Evolutionary conservation across 140 eudicot species (phyloP).

Genomic region (Anethum foeniculum): DNA sequence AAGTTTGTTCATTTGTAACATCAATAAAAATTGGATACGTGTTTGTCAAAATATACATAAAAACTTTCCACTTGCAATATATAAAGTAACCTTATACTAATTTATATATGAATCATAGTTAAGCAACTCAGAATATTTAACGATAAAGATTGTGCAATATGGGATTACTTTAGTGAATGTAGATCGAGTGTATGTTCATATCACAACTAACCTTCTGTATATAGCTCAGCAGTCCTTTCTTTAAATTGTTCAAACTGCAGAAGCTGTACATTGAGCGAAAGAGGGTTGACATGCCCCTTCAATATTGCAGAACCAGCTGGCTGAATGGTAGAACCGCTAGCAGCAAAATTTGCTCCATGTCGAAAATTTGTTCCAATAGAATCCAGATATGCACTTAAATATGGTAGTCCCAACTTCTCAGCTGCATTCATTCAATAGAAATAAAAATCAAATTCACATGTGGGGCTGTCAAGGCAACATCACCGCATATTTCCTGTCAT

Average conservation of each 20-base stretch:
- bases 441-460: neutral
- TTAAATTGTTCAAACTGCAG: conserved; percentile 42
- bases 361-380: conserved; percentile 38
- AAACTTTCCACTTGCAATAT: neutral
- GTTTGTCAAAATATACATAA: neutral
- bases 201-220: conserved; percentile 26
- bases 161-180: neutral
- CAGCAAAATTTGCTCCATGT: conserved; percentile 60
- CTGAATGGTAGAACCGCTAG: conserved; percentile 44
- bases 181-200: neutral
- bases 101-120: neutral
- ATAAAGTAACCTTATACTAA: neutral
- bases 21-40: neutral
- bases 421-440: conserved; percentile 25
- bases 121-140: neutral
- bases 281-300: conserved; percentile 30
- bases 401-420: conserved; percentile 40
- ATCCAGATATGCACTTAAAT: conserved; percentile 51
- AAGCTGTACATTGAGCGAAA: conserved; percentile 40
- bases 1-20: neutral
- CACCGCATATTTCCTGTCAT: neutral
- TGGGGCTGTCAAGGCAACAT: neutral
- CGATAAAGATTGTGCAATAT: neutral
- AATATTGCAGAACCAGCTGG: conserved; percentile 27
- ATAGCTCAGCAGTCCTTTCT: conserved; percentile 21